These are phyloP conservation scores for Phyllosticta paracitricarpa DNA, from an alignment of 2,329 filamentous ascomycete species.

Conservation along the genomic window DNA sequence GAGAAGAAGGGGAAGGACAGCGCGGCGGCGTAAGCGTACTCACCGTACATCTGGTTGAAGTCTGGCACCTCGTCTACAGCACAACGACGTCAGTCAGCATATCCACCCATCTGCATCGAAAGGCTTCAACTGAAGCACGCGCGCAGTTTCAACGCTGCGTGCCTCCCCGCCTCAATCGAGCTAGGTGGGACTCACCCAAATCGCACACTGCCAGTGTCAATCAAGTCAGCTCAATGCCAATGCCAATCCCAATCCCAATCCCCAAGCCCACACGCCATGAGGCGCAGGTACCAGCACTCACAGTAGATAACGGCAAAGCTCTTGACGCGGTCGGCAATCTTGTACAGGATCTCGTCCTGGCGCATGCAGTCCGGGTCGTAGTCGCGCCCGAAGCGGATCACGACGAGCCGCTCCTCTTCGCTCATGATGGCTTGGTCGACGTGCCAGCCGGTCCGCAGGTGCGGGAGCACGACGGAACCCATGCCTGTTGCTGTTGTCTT, in stretches of 20 bases:
- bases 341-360: slow-evolving; percentile 90
- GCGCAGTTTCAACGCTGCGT: too few relatives aligned
- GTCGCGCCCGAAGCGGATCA: slow-evolving; percentile 88
- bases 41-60: slow-evolving; percentile 29
- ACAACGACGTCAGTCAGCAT: too few relatives aligned
- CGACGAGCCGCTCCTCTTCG: slow-evolving; percentile 85
- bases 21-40: slow-evolving; percentile 41
- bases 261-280: not conserved
- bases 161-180: too few relatives aligned
- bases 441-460: slow-evolving; percentile 86
- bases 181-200: slow-evolving; percentile 32
- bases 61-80: slow-evolving; percentile 40
- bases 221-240: not conserved
- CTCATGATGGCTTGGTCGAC: slow-evolving; percentile 82
- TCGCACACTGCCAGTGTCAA: slow-evolving; percentile 48
- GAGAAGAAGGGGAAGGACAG: slow-evolving; percentile 54
- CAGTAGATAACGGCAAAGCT: slow-evolving; percentile 83
- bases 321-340: slow-evolving; percentile 85
- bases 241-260: too few relatives aligned
- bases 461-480: slow-evolving; percentile 81
- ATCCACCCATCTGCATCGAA: too few relatives aligned
- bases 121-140: too few relatives aligned
- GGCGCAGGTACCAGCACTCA: slow-evolving; percentile 10
- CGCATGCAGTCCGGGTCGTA: slow-evolving; percentile 65
- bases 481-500: slow-evolving; percentile 24